phyloP scores from a whole-genome alignment of 192 early-diverging fungal genomes.

The Coemansia sp. region DNA sequence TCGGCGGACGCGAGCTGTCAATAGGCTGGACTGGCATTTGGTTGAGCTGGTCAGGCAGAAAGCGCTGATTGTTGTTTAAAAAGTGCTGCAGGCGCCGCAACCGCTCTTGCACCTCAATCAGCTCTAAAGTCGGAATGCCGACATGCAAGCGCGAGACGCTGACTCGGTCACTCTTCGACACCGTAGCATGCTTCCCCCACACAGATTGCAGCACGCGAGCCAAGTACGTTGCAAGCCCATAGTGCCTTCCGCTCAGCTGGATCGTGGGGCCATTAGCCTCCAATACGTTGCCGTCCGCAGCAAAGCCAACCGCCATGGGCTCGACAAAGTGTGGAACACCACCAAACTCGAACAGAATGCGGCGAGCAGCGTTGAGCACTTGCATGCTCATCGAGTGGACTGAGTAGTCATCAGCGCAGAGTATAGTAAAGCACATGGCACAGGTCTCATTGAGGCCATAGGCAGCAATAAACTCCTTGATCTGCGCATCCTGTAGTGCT shows the following conservation, averaged over 20 bases:
- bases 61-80: constrained; percentile 50
- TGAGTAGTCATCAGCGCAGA: constrained; percentile 48
- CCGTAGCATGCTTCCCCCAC: constrained; percentile 59
- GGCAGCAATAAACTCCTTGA: constrained; percentile 54
- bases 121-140: constrained; percentile 27
- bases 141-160: constrained; percentile 28
- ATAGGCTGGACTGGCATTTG: constrained; percentile 50
- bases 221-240: constrained; percentile 76
- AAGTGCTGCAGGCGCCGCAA: constrained; percentile 53
- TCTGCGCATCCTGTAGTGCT: constrained; percentile 34
- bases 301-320: neutral
- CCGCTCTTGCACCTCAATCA: constrained; percentile 48
- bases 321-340: constrained; percentile 44
- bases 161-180: neutral
- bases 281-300: neutral
- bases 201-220: constrained; percentile 68
- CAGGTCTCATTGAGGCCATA: constrained; percentile 72
- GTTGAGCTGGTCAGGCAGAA: constrained; percentile 54
- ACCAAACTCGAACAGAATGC: constrained; percentile 49
- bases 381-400: constrained; percentile 20
- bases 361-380: constrained; percentile 26
- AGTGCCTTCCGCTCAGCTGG: constrained; percentile 66
- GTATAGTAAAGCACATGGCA: constrained; percentile 81
- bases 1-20: constrained; percentile 31
- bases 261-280: constrained; percentile 24